phyloP scores from a whole-genome alignment of 176 grass and related monocot species.

The Triticum urartu region DNA sequence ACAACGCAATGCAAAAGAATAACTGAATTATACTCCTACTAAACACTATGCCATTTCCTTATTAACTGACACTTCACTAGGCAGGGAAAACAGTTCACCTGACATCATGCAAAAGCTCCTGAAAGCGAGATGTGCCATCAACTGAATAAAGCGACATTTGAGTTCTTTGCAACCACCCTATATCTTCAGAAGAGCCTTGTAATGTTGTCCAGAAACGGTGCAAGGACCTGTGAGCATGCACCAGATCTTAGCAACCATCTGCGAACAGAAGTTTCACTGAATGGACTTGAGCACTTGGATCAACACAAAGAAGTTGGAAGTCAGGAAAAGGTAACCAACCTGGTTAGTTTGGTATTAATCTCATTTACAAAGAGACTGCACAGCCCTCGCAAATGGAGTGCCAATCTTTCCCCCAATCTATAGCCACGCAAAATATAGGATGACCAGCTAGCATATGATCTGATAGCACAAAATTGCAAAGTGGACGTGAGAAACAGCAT shows the following conservation, averaged over 20 bases:
- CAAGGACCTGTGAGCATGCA: constrained; percentile 51
- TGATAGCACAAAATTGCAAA: constrained; percentile 18
- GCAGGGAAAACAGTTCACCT: constrained; percentile 42
- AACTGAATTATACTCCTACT: too few species aligned
- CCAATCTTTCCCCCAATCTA: constrained; percentile 41
- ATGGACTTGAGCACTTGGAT: not conserved
- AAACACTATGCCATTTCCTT: too few species aligned
- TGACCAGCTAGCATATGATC: constrained; percentile 26
- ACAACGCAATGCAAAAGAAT: not conserved
- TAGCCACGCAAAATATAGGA: constrained; percentile 33
- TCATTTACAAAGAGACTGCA: constrained; percentile 28
- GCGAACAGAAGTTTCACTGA: not conserved
- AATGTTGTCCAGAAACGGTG: constrained; percentile 69
- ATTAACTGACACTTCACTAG: not conserved
- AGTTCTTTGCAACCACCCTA: constrained; percentile 84
- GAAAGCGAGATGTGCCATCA: constrained; percentile 68
- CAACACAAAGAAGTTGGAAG: not conserved
- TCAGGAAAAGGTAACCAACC: constrained; percentile 13
- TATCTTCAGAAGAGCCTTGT: constrained; percentile 75
- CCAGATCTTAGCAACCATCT: not conserved
- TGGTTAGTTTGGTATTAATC: constrained; percentile 33
- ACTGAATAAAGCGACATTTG: constrained; percentile 41
- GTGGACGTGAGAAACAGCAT: not conserved
- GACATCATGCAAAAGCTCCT: constrained; percentile 62
- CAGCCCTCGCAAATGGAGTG: constrained; percentile 40